Conservation (phyloP, 441 rosid species). For the Theobroma grandiflorum region DNA sequence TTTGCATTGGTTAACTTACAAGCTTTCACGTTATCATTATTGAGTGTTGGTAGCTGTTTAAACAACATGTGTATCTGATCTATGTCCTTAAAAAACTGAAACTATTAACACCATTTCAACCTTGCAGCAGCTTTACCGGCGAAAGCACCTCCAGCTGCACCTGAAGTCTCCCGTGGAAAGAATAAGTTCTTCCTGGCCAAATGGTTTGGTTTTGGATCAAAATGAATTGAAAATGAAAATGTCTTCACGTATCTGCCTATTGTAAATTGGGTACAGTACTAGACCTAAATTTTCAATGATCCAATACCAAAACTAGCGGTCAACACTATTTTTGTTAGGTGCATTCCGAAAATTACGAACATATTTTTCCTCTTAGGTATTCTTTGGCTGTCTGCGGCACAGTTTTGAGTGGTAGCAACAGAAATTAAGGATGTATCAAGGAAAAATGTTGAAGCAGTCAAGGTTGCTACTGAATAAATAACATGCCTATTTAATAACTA, state of each 20-base stretch:
- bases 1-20: background rate
- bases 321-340: background rate
- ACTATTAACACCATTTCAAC: background rate
- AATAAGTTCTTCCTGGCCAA: slow-evolving; percentile 62
- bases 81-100: slow-evolving; percentile 11
- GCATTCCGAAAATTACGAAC: background rate
- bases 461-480: background rate
- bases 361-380: background rate
- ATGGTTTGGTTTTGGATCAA: slow-evolving; percentile 66
- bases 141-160: slow-evolving; percentile 28
- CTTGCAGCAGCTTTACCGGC: slow-evolving; percentile 43
- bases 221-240: slow-evolving; percentile 32
- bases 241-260: background rate
- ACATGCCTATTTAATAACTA: slow-evolving; percentile 4
- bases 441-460: background rate
- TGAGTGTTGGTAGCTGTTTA: background rate
- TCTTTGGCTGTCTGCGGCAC: background rate
- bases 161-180: slow-evolving; percentile 51
- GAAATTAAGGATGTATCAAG: background rate
- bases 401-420: background rate
- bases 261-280: background rate
- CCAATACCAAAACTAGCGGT: background rate
- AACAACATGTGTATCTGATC: no score
- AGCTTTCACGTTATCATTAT: background rate
- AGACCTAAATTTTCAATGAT: background rate